A percentile compares a stretch with the other conserved stretches of the same genome.
phyloP scores from a whole-genome alignment of 371 early-diverging fungal species.

The Catenaria anguillulae region DNA sequence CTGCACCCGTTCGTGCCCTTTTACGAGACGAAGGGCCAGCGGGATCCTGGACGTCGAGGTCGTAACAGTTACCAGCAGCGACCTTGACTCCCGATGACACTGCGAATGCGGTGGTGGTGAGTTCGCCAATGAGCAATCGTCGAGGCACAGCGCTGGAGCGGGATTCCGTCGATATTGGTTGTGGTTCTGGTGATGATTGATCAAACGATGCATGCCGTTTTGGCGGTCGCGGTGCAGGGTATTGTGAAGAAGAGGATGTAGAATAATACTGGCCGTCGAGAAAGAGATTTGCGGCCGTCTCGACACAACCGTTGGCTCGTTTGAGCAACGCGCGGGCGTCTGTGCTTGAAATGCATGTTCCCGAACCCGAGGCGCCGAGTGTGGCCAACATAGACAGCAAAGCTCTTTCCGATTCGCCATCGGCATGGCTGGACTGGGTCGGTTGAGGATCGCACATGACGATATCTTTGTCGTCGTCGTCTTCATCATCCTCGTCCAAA shows the following conservation, averaged over 20 bases:
- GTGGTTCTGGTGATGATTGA: not conserved
- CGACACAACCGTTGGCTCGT: not conserved
- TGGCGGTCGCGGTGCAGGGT: not conserved
- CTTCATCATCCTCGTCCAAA: too few relatives aligned
- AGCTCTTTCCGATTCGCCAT: too few relatives aligned
- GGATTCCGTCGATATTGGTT: not conserved
- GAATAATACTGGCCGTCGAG: not conserved
- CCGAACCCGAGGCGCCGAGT: too few relatives aligned
- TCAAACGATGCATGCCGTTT: not conserved
- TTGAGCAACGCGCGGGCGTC: too few relatives aligned
- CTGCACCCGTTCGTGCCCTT: too few relatives aligned
- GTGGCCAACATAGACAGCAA: too few relatives aligned
- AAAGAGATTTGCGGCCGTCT: not conserved
- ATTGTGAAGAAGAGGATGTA: not conserved
- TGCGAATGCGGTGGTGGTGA: not conserved
- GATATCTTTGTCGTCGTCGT: too few relatives aligned
- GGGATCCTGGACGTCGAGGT: not conserved
- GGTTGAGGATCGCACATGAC: too few relatives aligned
- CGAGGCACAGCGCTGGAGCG: not conserved
- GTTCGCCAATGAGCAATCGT: not conserved
- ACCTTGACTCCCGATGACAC: not conserved
- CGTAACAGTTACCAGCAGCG: not conserved
- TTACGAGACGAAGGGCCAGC: too few relatives aligned
- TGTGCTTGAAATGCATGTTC: too few relatives aligned
- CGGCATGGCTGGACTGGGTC: too few relatives aligned